Evolutionary conservation across 441 rosid species (phyloP), one percentile per base, ranked within the genome.

Genomic region (Dalechampia spathulata): DNA sequence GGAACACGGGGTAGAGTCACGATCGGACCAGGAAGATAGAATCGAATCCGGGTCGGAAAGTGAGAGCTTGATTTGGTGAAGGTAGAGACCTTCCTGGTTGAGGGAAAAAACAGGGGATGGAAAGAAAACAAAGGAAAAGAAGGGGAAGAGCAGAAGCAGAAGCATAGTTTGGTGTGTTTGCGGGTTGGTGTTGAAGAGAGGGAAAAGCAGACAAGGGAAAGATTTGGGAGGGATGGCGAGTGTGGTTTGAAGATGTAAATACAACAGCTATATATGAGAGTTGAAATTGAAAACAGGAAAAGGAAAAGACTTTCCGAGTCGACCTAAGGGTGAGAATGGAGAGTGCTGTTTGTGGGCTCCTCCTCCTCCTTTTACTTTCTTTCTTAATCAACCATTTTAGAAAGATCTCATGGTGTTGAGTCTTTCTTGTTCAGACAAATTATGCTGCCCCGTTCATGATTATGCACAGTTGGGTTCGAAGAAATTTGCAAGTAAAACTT

Each of bases 81-180:
- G 90, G 65, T 68, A 78, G 17, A 79, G 81, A 3, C 89, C 97
- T 65, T 92, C 96, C 22, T 85, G 93, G 86, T 78, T 90, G 0
- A 87, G 75, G 13, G 85, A 72, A 28, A 68, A 57, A 9, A 65
- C 47, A 28, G 52, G 49, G 55, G 38, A 30, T 30, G 34, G 34
- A 30, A 8, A 30, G 34, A 30, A 30, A 30, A 8, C 8, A 8
- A 30, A 8, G 34, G 34, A 30, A 30, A 3, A 3, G 59, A 27
- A 27, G 77, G 36, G 47, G 73, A 56, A 52, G 51, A 69, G 34
- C 52, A 65, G 17, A 54, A 70, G 49, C 4, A 50, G 27, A 20
- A 51, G 40, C 50, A 60, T 23, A 13, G 66, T 51, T 50, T 59
- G 28, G 30, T 45, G n/a, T 56, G 23, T 25, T 2, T 12, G 5